Base-by-base conservation (phyloP, 2,329 filamentous ascomycete species). In the Ophiostoma himal-ulmi region DNA sequence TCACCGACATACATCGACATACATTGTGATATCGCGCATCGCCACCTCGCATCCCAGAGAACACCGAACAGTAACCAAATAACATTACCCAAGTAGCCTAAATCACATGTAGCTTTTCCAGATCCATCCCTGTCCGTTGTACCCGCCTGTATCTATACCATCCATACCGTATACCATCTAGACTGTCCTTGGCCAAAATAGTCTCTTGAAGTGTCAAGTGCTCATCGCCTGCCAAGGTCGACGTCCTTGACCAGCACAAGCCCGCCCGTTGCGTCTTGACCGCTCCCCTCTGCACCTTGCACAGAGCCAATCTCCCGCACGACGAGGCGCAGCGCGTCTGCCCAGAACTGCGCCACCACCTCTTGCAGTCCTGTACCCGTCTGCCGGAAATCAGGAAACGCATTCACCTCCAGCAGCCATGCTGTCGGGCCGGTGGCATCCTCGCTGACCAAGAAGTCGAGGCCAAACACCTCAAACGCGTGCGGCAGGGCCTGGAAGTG, bases 321-420 rank as follows among this genome's bases (percentile, higher is more conserved):
- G 1, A 83, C 91, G 73, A 85, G 81, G 70, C 87, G 83, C 60
- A 97, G 83, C 30, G 92, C 89, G 13, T 87, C 91, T 75, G 87
- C 84, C 84, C 96, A 95, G 74, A 99, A 83, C 8, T 89, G 90
- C 26, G 83, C 86, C 34, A 99, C 89, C 57, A 98, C 79, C 0
- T 81, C 86, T 77, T 85, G 87, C 74, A 96, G 80, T 70, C 91
- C 89, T 8, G 85, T 84, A 0, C 95, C 95, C 20, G 93, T 97
- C 86, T 98, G 94, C 77, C 86, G 89, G 77, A 98, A 98, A 81
- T 99, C 95, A 11, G 95, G 95, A 80, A 96, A 99, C 0, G 94
- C 92, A 82, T 99, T 99, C 41, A 96, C 87, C 82, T 99, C 95
- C 70, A 99, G 82, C 76, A 99, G 78, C 88, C 89, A 97, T 3